These are phyloP conservation scores for Kockiozyma suomiensis DNA, from an alignment of 805 yeast species.

Conservation along the genomic window DNA sequence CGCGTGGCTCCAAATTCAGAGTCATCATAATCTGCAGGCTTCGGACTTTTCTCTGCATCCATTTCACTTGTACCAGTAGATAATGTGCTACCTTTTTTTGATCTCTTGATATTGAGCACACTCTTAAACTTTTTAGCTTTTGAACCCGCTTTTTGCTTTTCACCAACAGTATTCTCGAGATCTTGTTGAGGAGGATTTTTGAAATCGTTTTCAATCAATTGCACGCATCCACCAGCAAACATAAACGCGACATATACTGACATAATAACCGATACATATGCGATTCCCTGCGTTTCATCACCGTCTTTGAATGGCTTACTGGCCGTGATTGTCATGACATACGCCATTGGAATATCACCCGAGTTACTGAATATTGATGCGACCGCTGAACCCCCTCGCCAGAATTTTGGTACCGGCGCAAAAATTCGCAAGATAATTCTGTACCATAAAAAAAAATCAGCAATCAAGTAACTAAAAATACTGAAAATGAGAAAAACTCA, in stretches of 20 bases:
- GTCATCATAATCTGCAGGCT: neutral
- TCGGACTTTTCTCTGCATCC: neutral
- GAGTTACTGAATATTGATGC: slow-evolving; percentile 79
- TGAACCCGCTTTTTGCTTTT: slow-evolving; percentile 2
- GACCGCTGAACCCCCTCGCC: slow-evolving; percentile 75
- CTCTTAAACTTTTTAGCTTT: slow-evolving; percentile 25
- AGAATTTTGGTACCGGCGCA: slow-evolving; percentile 66
- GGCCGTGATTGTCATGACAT: slow-evolving; percentile 62
- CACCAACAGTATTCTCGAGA: neutral
- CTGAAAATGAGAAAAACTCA: slow-evolving; percentile 7
- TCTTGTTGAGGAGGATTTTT: slow-evolving; percentile 35
- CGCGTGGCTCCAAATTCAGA: neutral
- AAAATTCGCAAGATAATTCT: slow-evolving; percentile 47
- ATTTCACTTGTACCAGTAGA: neutral
- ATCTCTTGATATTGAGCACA: neutral
- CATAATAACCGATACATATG: slow-evolving; percentile 76
- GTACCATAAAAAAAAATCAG: no score
- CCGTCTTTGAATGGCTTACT: slow-evolving; percentile 58
- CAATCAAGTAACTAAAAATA: no score
- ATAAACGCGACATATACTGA: slow-evolving; percentile 67
- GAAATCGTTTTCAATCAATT: slow-evolving; percentile 72
- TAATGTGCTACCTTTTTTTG: neutral
- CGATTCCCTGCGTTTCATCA: slow-evolving; percentile 75
- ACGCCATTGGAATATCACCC: slow-evolving; percentile 84
- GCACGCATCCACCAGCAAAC: slow-evolving; percentile 76